Percentiles rank a stretch among this genome's conserved stretches.
phyloP scores from a whole-genome alignment of 371 early-diverging fungal species.

The Mortierella sp. region DNA sequence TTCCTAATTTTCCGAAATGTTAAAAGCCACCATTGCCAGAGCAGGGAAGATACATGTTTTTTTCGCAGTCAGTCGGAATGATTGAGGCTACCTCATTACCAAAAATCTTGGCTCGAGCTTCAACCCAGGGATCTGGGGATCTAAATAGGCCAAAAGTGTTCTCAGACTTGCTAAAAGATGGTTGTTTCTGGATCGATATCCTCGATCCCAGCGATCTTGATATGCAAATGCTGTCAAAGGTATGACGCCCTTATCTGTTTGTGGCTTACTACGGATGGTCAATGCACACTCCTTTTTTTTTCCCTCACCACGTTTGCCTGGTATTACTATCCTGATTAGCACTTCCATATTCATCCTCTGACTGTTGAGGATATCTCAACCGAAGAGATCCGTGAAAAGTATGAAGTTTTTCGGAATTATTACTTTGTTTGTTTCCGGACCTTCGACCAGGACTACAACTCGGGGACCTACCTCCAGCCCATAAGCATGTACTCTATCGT shows the following conservation, averaged over 20 bases:
- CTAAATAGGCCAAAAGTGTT: slow-evolving; percentile 31
- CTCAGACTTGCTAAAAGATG: slow-evolving; percentile 58
- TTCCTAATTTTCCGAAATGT: background rate
- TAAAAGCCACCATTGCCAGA: slow-evolving; percentile 33
- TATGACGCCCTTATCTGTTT: slow-evolving; percentile 10
- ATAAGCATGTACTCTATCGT: slow-evolving; percentile 88
- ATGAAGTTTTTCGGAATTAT: slow-evolving; percentile 91
- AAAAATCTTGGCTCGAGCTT: slow-evolving; percentile 23
- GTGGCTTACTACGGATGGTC: background rate
- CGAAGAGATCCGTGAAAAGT: slow-evolving; percentile 93
- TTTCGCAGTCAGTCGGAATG: slow-evolving; percentile 31
- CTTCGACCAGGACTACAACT: slow-evolving; percentile 77
- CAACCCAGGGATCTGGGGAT: slow-evolving; percentile 1
- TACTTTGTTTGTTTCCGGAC: slow-evolving; percentile 91
- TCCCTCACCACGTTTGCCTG: background rate
- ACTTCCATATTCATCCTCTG: slow-evolving; percentile 88
- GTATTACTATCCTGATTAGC: slow-evolving; percentile 31
- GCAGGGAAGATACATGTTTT: slow-evolving; percentile 43
- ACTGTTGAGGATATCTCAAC: slow-evolving; percentile 93
- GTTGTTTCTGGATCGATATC: slow-evolving; percentile 91
- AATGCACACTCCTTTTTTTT: no score
- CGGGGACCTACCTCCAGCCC: slow-evolving; percentile 78
- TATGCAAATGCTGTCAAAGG: slow-evolving; percentile 72
- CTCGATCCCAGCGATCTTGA: slow-evolving; percentile 80
- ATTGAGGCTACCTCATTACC: slow-evolving; percentile 40